These are phyloP conservation scores for Cyclotella cryptica DNA, from an alignment of 108 stramenopile genomes.

Conservation along the genomic window DNA sequence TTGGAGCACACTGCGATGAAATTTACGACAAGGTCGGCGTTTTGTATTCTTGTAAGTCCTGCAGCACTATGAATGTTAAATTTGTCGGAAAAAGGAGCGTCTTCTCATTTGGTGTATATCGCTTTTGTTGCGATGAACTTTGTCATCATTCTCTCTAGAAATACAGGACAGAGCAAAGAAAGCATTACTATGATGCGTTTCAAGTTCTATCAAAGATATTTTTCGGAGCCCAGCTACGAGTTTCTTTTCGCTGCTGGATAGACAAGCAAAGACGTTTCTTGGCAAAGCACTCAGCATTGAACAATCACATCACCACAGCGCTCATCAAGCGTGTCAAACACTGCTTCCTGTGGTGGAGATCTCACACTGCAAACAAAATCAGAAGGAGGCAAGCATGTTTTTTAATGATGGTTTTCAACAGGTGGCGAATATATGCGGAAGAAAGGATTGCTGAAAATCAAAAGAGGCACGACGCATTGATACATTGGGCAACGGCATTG, in stretches of 20 bases:
- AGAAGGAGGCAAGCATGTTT: constrained; percentile 28
- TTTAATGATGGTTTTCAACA: constrained; percentile 46
- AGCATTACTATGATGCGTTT: not conserved
- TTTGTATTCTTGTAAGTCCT: not conserved
- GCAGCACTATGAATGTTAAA: not conserved
- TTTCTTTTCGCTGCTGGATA: not conserved
- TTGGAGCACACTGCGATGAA: not conserved
- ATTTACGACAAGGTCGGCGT: not conserved
- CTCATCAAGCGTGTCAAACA: not conserved
- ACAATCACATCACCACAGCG: not conserved
- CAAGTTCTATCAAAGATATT: not conserved
- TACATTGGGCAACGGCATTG: constrained; percentile 38
- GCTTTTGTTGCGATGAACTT: not conserved
- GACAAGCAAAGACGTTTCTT: not conserved
- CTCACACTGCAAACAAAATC: not conserved
- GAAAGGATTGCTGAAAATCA: constrained; percentile 18
- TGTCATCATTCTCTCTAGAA: not conserved
- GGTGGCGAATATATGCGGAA: constrained; percentile 35
- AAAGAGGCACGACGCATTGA: constrained; percentile 21
- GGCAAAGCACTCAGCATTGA: not conserved
- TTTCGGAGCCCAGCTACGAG: not conserved
- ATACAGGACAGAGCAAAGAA: not conserved
- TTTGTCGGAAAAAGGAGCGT: not conserved
- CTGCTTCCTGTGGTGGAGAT: constrained; percentile 28
- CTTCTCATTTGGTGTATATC: too few relatives aligned